A percentile compares a stretch with the other conserved stretches of the same genome.
phyloP scores from a whole-genome alignment of 306 rosid species.

The Vigna reflexopilosa region DNA sequence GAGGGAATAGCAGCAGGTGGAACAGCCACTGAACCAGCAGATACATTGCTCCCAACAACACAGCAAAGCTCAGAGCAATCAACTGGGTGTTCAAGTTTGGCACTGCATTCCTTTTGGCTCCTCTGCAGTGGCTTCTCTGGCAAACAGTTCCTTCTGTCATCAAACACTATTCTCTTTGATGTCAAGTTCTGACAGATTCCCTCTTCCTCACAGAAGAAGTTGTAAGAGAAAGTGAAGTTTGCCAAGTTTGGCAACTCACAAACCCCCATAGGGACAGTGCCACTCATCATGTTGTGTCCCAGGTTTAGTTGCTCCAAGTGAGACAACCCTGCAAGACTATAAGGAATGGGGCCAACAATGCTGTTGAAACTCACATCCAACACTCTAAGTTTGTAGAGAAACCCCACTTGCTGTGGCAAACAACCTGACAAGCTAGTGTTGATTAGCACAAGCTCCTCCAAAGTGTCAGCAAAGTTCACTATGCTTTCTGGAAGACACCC shows the following conservation, averaged over 20 bases:
- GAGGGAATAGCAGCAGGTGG: conserved; percentile 57
- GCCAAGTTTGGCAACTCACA: conserved; percentile 73
- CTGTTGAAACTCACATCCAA: conserved; percentile 80
- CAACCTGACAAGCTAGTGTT: conserved; percentile 82
- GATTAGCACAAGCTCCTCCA: conserved; percentile 77
- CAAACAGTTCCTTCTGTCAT: conserved; percentile 75
- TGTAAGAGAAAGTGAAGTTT: conserved; percentile 77
- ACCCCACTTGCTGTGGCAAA: conserved; percentile 85
- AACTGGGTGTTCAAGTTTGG: conserved; percentile 58
- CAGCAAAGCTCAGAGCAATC: conserved; percentile 51
- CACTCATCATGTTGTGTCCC: conserved; percentile 72
- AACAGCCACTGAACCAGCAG: conserved; percentile 46
- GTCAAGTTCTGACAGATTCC: conserved; percentile 73
- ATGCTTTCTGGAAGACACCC: conserved; percentile 78
- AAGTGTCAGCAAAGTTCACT: conserved; percentile 60
- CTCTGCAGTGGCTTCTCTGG: conserved; percentile 74
- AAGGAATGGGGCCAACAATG: conserved; percentile 80
- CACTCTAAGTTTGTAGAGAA: conserved; percentile 77
- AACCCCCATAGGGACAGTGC: conserved; percentile 67
- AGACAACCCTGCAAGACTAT: conserved; percentile 76
- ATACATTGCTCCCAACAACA: conserved; percentile 38
- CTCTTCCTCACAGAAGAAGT: conserved; percentile 86
- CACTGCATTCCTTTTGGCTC: conserved; percentile 62
- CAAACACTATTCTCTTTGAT: conserved; percentile 54
- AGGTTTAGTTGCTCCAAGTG: conserved; percentile 83